Conservation (phyloP, 2,329 filamentous ascomycete species). For the Aureobasidium sp. region DNA sequence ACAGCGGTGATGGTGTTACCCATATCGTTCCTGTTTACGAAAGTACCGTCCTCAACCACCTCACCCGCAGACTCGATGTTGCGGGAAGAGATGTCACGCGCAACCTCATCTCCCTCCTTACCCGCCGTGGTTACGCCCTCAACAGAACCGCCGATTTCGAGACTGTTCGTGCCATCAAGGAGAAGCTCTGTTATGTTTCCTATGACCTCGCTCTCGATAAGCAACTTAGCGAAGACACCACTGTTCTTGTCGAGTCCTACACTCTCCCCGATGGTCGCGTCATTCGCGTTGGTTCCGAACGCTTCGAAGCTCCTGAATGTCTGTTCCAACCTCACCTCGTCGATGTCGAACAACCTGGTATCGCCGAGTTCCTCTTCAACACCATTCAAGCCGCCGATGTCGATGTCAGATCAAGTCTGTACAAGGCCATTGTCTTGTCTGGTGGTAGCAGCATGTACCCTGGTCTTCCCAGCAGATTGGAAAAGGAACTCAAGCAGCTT, state of each 20-base stretch:
- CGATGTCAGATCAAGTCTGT: slow-evolving; percentile 85
- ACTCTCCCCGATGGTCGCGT: slow-evolving; percentile 93
- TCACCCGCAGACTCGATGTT: slow-evolving; percentile 88
- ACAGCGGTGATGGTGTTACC: slow-evolving; percentile 96
- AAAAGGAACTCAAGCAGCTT: slow-evolving; percentile 98
- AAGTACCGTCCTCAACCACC: slow-evolving; percentile 93
- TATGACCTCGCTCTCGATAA: slow-evolving; percentile 97
- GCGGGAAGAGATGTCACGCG: slow-evolving; percentile 96
- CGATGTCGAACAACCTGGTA: slow-evolving; percentile 92
- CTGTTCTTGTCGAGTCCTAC: slow-evolving; percentile 93
- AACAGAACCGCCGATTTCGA: slow-evolving; percentile 99
- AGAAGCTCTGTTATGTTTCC: slow-evolving; percentile 98
- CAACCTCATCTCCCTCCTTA: slow-evolving; percentile 89
- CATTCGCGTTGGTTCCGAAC: slow-evolving; percentile 90
- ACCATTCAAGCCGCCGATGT: slow-evolving; percentile 95
- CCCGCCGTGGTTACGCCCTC: slow-evolving; percentile 88
- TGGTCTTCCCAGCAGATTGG: slow-evolving; percentile 82
- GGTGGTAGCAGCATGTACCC: slow-evolving; percentile 99
- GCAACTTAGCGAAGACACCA: slow-evolving; percentile 92
- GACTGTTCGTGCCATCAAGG: slow-evolving; percentile 97
- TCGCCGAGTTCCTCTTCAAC: slow-evolving; percentile 97
- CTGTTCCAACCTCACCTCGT: slow-evolving; percentile 98
- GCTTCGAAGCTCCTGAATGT: slow-evolving; percentile 96
- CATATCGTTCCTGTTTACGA: slow-evolving; percentile 99
- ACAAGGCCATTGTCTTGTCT: slow-evolving; percentile 94